Evolutionary conservation across 2,329 filamentous ascomycete species (phyloP), one percentile per base, ranked within the genome.

Genomic region (Sphaerulina musiva): DNA sequence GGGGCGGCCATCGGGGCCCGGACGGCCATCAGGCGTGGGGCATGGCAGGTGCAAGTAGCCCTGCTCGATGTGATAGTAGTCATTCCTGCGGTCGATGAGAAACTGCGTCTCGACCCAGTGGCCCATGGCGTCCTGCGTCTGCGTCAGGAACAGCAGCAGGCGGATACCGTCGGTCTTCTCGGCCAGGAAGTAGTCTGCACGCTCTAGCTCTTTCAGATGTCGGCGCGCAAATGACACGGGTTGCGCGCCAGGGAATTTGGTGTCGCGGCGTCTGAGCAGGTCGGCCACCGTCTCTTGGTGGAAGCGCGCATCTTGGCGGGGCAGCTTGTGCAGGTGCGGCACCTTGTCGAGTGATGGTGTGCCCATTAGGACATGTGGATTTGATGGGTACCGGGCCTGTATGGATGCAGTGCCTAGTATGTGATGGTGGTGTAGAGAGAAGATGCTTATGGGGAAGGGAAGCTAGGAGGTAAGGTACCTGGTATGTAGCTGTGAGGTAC

Each of bases 111-210:
- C 56, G 6, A 42, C 38, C 20, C 40, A 32, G 10, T 31, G 47
- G 5, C 57, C 55, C 17, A 44, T 44, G 46, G 68, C 62, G 51
- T 75, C 76, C 5, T 75, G 69, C 41, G 83, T 79, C 23, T 76
- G 75, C 48, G 88, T 89, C 61, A 93, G 83, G 76, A 95, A 97
- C 60, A 98, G 81, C n/a, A 98, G 81, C 70, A 95, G 96, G 59
- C 93, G 84, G 59, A 97, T 89, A 51, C 93, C 93, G 69, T 98
- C 93, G 1, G 92, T 95, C 76, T 98, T 98, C 73, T 98, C 93
- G 77, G 92, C 96, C 60, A 98, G 87, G 69, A 91, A 98, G 76
- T 97, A 98, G 72, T 97, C 93, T 67, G 87, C 79, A 55, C 79
- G 78, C 58, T 85, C 83, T 36, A 98, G 80, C 73, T 95, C 90